A percentile compares a stretch with the other conserved stretches of the same genome.
These are phyloP conservation scores for Sporothrix schenckii DNA, from an alignment of 2,329 filamentous ascomycete species.

Conservation along the genomic window DNA sequence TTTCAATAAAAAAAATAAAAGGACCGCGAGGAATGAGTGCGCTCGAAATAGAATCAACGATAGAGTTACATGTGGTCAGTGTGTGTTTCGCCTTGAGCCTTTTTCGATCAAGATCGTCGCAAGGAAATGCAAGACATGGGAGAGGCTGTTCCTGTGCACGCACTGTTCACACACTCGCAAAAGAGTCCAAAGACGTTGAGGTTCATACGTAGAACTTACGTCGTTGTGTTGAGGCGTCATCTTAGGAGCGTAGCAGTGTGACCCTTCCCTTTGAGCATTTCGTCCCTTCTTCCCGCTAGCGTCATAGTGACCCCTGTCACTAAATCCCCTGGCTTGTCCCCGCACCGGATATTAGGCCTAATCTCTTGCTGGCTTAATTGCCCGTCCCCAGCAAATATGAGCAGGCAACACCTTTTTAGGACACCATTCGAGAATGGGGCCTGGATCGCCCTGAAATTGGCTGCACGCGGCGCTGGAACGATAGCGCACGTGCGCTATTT, in stretches of 20 bases:
- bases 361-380: constrained; percentile 24
- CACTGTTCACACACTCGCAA: too few relatives aligned
- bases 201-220: neutral
- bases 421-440: neutral
- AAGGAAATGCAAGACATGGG: neutral
- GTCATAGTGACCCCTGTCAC: neutral
- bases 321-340: constrained; percentile 12
- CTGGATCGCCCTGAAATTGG: neutral
- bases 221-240: neutral
- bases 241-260: neutral
- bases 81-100: neutral
- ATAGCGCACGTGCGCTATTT: constrained; percentile 9
- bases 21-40: constrained; percentile 4
- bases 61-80: neutral
- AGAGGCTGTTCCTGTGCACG: neutral
- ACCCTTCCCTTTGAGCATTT: neutral
- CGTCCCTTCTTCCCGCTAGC: constrained; percentile 10
- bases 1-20: neutral
- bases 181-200: neutral
- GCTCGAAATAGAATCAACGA: neutral
- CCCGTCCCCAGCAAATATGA: constrained; percentile 8
- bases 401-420: constrained; percentile 18
- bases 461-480: neutral
- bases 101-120: constrained; percentile 6
- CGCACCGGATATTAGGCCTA: constrained; percentile 33